These are phyloP conservation scores for Pichia sp. DNA, from an alignment of 1,139 yeast species.

Conservation along the genomic window DNA sequence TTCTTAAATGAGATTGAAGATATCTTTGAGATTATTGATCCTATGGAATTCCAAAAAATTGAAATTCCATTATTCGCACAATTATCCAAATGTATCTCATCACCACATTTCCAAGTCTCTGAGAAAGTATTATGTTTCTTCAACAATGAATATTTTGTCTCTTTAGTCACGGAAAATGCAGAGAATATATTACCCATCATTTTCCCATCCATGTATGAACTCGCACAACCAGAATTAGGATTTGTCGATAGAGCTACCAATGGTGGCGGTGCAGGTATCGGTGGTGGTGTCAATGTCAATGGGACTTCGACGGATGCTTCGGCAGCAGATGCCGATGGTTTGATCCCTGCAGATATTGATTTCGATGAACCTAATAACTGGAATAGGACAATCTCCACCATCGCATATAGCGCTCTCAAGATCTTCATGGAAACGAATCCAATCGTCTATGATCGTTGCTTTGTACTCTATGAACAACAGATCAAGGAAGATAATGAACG, in stretches of 20 bases:
- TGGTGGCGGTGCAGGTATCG: no score
- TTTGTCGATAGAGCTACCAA: no score
- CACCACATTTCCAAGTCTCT: constrained; percentile 95
- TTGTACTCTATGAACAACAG: constrained; percentile 73
- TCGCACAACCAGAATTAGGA: constrained; percentile 40
- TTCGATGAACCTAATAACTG: constrained; percentile 38
- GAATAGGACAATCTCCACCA: constrained; percentile 89
- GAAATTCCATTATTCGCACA: constrained; percentile 94
- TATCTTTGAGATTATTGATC: constrained; percentile 93
- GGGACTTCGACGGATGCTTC: background rate
- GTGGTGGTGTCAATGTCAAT: background rate
- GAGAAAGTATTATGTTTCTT: constrained; percentile 93
- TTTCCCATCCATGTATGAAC: constrained; percentile 83
- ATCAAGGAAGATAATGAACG: constrained; percentile 58
- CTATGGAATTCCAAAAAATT: constrained; percentile 82
- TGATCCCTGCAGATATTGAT: constrained; percentile 17
- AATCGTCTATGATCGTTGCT: constrained; percentile 84
- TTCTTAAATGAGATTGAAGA: constrained; percentile 94
- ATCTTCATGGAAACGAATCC: constrained; percentile 94
- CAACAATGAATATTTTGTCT: constrained; percentile 91
- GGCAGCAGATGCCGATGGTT: background rate
- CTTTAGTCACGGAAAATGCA: constrained; percentile 80
- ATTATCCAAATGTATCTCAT: constrained; percentile 85
- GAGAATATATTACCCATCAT: constrained; percentile 90
- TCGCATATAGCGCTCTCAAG: constrained; percentile 86